Percentiles rank a stretch among this genome's conserved stretches.
Conservation (phyloP, 2,329 filamentous ascomycete genomes). For the Thielaviopsis populi region DNA sequence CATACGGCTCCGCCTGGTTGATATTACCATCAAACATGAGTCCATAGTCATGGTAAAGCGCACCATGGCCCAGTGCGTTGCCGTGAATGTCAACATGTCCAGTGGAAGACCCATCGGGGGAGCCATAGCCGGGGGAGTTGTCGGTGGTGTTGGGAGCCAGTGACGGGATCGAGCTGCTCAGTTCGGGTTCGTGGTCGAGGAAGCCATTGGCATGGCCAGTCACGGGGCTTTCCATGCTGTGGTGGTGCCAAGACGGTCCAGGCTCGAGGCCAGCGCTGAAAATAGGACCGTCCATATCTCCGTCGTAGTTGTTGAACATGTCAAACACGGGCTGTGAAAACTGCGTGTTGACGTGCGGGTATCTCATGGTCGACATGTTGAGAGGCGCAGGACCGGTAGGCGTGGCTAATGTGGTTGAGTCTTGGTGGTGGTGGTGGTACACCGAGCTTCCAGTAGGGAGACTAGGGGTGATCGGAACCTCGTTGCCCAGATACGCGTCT, state of each 20-base stretch:
- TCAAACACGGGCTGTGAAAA: neutral
- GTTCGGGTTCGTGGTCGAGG: constrained; percentile 9
- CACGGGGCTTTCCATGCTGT: constrained; percentile 11
- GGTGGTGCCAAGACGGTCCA: neutral
- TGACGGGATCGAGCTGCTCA: constrained; percentile 13
- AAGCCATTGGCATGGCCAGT: constrained; percentile 2
- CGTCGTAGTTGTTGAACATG: neutral
- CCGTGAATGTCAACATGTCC: neutral
- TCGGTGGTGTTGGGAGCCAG: constrained; percentile 10
- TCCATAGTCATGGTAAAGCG: constrained; percentile 8
- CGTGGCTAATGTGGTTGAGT: constrained; percentile 16
- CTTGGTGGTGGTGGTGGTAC: neutral
- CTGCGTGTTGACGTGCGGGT: constrained; percentile 22
- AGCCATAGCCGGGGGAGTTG: constrained; percentile 11
- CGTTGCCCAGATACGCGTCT: neutral
- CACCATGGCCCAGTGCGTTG: neutral
- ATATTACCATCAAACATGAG: constrained; percentile 10
- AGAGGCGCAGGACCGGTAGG: constrained; percentile 34
- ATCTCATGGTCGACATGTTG: constrained; percentile 42
- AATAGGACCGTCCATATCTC: constrained; percentile 1
- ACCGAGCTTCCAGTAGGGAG: neutral
- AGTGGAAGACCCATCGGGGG: constrained; percentile 4
- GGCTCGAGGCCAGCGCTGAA: constrained; percentile 4
- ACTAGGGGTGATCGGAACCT: constrained; percentile 8
- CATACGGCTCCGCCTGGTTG: constrained; percentile 6